Evolutionary conservation across 768 basidiomycete genomes (phyloP), one percentile per base, ranked within the genome.

Genomic region (Ephemerocybe angulata): DNA sequence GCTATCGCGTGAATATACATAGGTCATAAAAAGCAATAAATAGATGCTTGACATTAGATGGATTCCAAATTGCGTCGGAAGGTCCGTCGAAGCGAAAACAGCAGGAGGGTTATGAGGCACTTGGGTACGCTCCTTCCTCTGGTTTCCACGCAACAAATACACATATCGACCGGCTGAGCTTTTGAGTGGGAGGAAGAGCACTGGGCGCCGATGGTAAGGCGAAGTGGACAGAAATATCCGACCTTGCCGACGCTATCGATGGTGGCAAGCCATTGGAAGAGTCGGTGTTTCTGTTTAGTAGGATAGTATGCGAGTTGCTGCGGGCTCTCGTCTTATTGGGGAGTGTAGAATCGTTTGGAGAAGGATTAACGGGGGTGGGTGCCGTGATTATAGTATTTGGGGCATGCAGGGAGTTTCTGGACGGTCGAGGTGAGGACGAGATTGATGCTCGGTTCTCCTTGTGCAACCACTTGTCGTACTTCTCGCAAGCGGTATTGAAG

Each of bases 141-240:
- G 63, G 52, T 52, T 85, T 86, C 82, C 84, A 83, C 48, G 81
- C 83, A 12, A 80, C 78, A 61, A 81, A 82, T 7, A 80, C 76
- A 35, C 78, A 75, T 55, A 82, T 67, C 15, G 76, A 74, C 46
- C 84, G 75, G 66, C 83, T 82, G n/a, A 82, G 67, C 53, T 75
- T 75, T 28, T 70, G 65, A 1, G 70, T 66, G 6, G 73, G 71
- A 1, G 65, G 59, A 5, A 41, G 38, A n/a, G n/a, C n/a, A n/a
- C n/a, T n/a, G 10, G 38, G 15, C n/a, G 38, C 15, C 15, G 63
- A 50, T 13, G 60, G 41, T 3, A 42, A 2, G 12, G 22, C 29
- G 17, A 53, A 55, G 35, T 60, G 30, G 15, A 55, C 29, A 6
- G 29, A 41, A 13, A 53, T 44, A 25, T 64, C 56, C 33, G 49